Evolutionary conservation across 352 stramenopile genomes (phyloP).

Genomic region (Phytophthora macrochlamydospora): DNA sequence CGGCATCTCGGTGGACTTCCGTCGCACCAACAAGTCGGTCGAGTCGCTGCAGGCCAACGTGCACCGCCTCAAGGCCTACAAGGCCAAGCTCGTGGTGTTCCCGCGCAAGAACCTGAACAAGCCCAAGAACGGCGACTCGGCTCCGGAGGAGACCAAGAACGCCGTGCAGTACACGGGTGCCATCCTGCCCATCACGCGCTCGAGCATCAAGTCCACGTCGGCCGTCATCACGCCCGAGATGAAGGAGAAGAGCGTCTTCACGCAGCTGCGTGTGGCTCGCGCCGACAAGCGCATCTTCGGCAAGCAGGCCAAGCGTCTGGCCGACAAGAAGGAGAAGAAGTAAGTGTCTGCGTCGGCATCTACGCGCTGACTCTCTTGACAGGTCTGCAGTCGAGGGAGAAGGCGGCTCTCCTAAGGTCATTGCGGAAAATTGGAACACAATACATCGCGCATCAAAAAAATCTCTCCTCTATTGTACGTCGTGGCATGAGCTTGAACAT

Average conservation of each 20-base stretch:
- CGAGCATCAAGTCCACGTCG: constrained; percentile 76
- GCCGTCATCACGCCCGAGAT: constrained; percentile 88
- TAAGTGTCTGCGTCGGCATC: constrained; percentile 54
- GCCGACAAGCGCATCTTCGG: constrained; percentile 87
- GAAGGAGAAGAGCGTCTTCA: constrained; percentile 85
- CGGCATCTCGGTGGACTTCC: constrained; percentile 98
- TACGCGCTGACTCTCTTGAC: constrained; percentile 23
- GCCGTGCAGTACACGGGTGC: constrained; percentile 90
- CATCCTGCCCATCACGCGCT: constrained; percentile 82
- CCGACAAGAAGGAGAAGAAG: constrained; percentile 88
- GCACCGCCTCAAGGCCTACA: constrained; percentile 99
- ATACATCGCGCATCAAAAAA: constrained; percentile 55
- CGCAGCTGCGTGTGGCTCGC: constrained; percentile 83
- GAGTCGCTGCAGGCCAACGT: constrained; percentile 98
- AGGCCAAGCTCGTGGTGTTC: constrained; percentile 99
- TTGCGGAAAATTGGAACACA: constrained; percentile 75
- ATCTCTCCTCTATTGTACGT: constrained; percentile 2
- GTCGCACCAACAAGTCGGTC: constrained; percentile 97
- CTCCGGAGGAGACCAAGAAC: constrained; percentile 90
- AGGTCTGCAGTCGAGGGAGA: constrained; percentile 13
- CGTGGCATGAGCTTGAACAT: not conserved
- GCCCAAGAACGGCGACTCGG: constrained; percentile 94
- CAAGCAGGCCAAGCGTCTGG: constrained; percentile 90
- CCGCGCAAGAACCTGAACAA: constrained; percentile 96
- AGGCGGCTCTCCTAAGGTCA: constrained; percentile 37